Conservation (phyloP, 2,329 filamentous ascomycete genomes). For the Botrytis sinoallii region DNA sequence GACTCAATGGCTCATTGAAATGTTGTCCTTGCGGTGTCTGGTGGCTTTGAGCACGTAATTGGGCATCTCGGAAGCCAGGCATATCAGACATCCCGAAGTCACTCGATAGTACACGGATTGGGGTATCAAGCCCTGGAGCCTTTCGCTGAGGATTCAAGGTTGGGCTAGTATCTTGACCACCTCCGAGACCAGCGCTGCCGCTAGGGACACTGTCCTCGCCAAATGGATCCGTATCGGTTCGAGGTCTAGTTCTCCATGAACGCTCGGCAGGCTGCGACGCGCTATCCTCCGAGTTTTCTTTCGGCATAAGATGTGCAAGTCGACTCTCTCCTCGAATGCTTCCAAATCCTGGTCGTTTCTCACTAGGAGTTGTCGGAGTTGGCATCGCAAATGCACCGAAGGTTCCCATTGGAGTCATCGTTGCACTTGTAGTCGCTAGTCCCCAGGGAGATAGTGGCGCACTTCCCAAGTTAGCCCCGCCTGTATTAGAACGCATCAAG, state of each 20-base stretch:
- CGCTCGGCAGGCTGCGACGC: constrained; percentile 51
- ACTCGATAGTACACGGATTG: constrained; percentile 42
- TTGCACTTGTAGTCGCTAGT: constrained; percentile 49
- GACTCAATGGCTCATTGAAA: constrained; percentile 73
- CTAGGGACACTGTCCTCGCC: constrained; percentile 59
- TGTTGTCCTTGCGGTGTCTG: constrained; percentile 39
- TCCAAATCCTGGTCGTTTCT: constrained; percentile 69
- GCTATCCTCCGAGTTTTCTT: constrained; percentile 68
- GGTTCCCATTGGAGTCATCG: constrained; percentile 71
- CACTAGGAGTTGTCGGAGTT: constrained; percentile 54
- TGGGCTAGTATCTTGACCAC: constrained; percentile 66
- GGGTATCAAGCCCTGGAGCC: constrained; percentile 45
- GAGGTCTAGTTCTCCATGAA: constrained; percentile 58
- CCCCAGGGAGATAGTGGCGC: constrained; percentile 48
- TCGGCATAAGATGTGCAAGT: constrained; percentile 79
- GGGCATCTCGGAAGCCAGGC: constrained; percentile 56
- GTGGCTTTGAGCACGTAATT: constrained; percentile 44
- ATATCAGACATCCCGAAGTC: constrained; percentile 63
- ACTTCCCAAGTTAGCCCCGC: constrained; percentile 45
- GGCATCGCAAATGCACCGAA: constrained; percentile 87
- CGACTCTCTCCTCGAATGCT: constrained; percentile 73
- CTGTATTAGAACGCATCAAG: constrained; percentile 54
- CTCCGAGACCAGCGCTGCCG: constrained; percentile 71
- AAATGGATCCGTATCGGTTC: constrained; percentile 74
- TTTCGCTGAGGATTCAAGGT: constrained; percentile 44